phyloP scores from a whole-genome alignment of 2,329 filamentous ascomycete genomes.

The Exophiala lecanii-corni region DNA sequence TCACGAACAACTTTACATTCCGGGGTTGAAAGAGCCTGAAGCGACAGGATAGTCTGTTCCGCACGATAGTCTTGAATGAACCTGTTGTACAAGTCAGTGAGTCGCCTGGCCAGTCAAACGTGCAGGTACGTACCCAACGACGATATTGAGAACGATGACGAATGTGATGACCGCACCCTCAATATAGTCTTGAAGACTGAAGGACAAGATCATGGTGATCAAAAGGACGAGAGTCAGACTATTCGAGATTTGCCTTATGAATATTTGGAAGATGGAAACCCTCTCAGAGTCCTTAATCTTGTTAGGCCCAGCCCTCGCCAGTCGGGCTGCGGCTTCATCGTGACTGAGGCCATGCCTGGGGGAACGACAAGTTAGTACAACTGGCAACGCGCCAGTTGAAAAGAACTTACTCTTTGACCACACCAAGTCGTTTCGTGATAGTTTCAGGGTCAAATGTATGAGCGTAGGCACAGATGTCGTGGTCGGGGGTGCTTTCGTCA shows the following conservation, averaged over 20 bases:
- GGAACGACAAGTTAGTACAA: not conserved
- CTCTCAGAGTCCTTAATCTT: slow-evolving; percentile 66
- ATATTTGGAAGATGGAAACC: slow-evolving; percentile 58
- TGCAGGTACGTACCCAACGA: slow-evolving; percentile 39
- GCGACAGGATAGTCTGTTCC: slow-evolving; percentile 51
- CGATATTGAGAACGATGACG: slow-evolving; percentile 55
- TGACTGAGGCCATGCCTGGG: slow-evolving; percentile 4
- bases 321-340: slow-evolving; percentile 25
- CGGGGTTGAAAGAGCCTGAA: slow-evolving; percentile 47
- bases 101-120: no score
- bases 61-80: slow-evolving; percentile 53
- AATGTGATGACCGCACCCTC: slow-evolving; percentile 55
- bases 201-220: slow-evolving; percentile 54
- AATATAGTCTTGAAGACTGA: slow-evolving; percentile 55
- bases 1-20: slow-evolving; percentile 49
- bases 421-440: not conserved
- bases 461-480: not conserved
- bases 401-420: not conserved
- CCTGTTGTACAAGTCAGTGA: not conserved
- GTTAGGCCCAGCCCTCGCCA: slow-evolving; percentile 64
- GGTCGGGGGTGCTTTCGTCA: not conserved
- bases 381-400: not conserved
- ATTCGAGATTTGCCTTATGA: slow-evolving; percentile 49
- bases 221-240: slow-evolving; percentile 54
- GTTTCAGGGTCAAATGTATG: not conserved